Conservation (phyloP, 2,329 filamentous ascomycete species). For the Fusarium aywerte region DNA sequence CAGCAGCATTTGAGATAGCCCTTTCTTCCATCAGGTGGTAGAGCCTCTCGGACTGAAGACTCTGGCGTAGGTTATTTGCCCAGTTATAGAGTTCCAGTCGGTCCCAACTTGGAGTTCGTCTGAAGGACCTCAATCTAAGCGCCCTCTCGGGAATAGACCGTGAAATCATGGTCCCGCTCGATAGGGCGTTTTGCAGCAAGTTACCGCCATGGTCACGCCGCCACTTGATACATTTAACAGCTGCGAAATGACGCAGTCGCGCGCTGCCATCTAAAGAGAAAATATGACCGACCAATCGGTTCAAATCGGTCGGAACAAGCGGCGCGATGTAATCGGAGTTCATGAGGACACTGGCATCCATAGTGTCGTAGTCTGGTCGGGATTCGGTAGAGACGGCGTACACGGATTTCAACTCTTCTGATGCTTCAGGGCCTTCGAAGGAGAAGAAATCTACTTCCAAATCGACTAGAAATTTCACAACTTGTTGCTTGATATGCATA, state of each 20-base stretch:
- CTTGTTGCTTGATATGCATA: constrained; percentile 66
- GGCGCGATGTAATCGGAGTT: constrained; percentile 89
- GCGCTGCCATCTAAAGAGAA: constrained; percentile 82
- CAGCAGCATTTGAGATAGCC: constrained; percentile 9
- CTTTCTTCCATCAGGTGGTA: constrained; percentile 39
- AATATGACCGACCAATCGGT: constrained; percentile 73
- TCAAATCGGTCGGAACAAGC: constrained; percentile 79
- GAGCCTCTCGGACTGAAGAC: constrained; percentile 50
- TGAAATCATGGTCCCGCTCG: constrained; percentile 26
- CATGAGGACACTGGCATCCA: constrained; percentile 96
- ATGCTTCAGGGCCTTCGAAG: constrained; percentile 60
- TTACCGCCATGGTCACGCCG: constrained; percentile 54
- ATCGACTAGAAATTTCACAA: constrained; percentile 66
- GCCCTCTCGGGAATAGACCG: constrained; percentile 33
- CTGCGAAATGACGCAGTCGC: constrained; percentile 84
- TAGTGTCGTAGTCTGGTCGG: constrained; percentile 78
- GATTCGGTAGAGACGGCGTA: constrained; percentile 83
- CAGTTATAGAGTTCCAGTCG: constrained; percentile 52
- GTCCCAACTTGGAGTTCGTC: constrained; percentile 44
- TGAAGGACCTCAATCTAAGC: constrained; percentile 29
- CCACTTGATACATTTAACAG: constrained; percentile 83
- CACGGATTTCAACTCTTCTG: constrained; percentile 56
- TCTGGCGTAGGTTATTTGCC: constrained; percentile 52
- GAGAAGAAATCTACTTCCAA: constrained; percentile 73
- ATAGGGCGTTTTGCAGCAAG: constrained; percentile 34